Percentiles rank a stretch among this genome's conserved stretches.
phyloP scores from a whole-genome alignment of 2,329 filamentous ascomycete species.

The Grosmannia clavigera region DNA sequence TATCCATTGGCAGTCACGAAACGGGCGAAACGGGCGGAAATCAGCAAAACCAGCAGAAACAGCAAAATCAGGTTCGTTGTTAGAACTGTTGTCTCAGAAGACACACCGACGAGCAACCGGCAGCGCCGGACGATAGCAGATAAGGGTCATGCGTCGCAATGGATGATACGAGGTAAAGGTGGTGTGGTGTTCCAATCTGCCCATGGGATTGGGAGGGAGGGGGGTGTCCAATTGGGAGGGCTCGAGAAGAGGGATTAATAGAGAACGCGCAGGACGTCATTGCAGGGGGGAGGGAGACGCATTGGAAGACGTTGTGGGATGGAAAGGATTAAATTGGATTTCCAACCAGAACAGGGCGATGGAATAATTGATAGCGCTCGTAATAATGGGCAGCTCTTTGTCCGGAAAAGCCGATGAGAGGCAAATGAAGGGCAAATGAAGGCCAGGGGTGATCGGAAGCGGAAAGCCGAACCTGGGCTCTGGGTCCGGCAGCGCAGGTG shows the following conservation, averaged over 20 bases:
- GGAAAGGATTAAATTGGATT: not conserved
- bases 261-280: not conserved
- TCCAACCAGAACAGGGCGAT: not conserved
- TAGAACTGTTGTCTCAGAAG: not conserved
- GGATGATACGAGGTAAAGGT: not conserved
- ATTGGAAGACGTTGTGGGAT: not conserved
- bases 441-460: not conserved
- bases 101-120: not conserved
- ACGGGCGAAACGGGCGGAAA: not conserved
- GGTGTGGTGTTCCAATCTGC: conserved; percentile 1
- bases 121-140: not conserved
- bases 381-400: not conserved
- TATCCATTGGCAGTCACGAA: not conserved
- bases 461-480: not conserved
- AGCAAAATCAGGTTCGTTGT: too few species aligned
- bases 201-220: not conserved
- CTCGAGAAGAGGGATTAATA: not conserved
- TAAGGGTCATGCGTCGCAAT: conserved; percentile 1
- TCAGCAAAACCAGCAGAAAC: too few species aligned
- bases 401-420: not conserved
- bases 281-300: not conserved
- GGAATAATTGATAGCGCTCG: not conserved
- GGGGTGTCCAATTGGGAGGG: not conserved
- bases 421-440: not conserved
- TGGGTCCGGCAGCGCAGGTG: not conserved